Percentiles rank a stretch among this genome's conserved stretches.
Evolutionary conservation across 768 basidiomycete species (phyloP).

Genomic region (Termitomyces sp.): DNA sequence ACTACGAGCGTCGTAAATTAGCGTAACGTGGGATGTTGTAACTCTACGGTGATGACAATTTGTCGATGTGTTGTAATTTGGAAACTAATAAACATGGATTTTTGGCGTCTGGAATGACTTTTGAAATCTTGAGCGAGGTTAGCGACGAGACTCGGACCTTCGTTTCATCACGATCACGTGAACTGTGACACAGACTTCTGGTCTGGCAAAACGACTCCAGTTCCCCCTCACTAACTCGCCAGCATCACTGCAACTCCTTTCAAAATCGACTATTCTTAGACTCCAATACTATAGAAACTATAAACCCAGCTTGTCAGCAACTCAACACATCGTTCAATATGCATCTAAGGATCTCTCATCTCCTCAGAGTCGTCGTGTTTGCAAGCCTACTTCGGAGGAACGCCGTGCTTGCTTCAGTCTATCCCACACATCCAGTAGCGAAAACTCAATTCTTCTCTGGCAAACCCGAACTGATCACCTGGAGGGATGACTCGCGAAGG

Average conservation of each 20-base stretch:
- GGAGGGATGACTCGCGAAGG: conserved; percentile 43
- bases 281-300: background rate
- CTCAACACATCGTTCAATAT: background rate
- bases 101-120: too few species aligned
- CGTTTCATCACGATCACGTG: background rate
- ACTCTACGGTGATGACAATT: too few species aligned
- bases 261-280: background rate
- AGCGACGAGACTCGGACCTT: too few species aligned
- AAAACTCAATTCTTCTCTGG: conserved; percentile 43
- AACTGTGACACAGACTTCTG: background rate
- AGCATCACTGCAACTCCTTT: background rate
- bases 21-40: too few species aligned
- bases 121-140: too few species aligned
- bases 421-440: conserved; percentile 46
- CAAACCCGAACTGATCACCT: conserved; percentile 35
- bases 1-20: too few species aligned
- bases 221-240: background rate
- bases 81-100: too few species aligned
- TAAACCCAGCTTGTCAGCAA: background rate
- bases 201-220: too few species aligned
- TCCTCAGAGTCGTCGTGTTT: background rate
- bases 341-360: background rate
- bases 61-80: too few species aligned
- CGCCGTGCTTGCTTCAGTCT: conserved; percentile 32
- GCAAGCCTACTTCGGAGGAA: background rate